Conservation (phyloP, 2,329 filamentous ascomycete genomes). For the Pseudocercospora macadamiae region DNA sequence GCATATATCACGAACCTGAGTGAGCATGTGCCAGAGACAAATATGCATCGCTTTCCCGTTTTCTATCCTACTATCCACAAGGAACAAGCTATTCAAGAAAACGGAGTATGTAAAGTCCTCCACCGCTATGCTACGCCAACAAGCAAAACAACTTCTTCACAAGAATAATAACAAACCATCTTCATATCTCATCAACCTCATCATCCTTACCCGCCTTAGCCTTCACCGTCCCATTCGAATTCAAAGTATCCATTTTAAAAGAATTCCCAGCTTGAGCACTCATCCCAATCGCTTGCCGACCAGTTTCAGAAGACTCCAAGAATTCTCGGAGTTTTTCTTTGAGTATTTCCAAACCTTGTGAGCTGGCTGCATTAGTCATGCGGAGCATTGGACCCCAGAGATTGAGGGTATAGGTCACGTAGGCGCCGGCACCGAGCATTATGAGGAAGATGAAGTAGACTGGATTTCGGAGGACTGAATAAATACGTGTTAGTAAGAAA, state of each 20-base stretch:
- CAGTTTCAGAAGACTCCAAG: constrained; percentile 82
- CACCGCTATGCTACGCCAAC: constrained; percentile 10
- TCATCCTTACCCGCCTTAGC: constrained; percentile 34
- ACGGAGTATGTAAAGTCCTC: too few species aligned
- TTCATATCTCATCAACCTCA: constrained; percentile 41
- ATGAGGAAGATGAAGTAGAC: constrained; percentile 89
- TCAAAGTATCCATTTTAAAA: constrained; percentile 28
- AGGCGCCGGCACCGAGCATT: constrained; percentile 73
- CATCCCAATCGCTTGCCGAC: constrained; percentile 81
- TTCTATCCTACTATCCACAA: too few species aligned
- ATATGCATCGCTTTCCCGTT: too few species aligned
- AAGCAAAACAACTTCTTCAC: background rate
- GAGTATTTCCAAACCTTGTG: constrained; percentile 85
- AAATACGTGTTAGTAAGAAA: constrained; percentile 13
- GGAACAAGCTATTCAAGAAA: too few species aligned
- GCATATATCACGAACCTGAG: too few species aligned
- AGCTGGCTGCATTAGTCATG: constrained; percentile 86
- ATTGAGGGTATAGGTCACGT: constrained; percentile 91
- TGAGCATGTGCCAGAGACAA: too few species aligned
- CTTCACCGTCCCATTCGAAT: constrained; percentile 48
- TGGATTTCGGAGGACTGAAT: constrained; percentile 89
- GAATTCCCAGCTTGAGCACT: constrained; percentile 58
- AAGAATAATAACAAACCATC: constrained; percentile 4
- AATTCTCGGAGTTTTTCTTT: constrained; percentile 91
- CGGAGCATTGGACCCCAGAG: constrained; percentile 94